Evolutionary conservation across 768 basidiomycete genomes (phyloP).

Genomic region (Leccinum uliginosum): DNA sequence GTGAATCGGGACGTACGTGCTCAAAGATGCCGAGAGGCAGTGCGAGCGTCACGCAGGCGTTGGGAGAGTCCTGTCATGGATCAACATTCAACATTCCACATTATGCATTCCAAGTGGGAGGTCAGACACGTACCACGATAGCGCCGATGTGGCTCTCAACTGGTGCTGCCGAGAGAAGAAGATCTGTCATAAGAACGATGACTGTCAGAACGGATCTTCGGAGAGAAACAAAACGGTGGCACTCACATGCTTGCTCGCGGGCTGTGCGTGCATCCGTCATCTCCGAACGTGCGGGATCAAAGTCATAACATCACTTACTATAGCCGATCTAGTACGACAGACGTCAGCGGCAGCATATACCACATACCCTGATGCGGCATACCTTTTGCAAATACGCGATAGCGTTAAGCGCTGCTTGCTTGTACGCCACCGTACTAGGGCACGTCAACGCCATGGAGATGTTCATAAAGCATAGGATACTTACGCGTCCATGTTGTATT

Average conservation of each 20-base stretch:
- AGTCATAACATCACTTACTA: constrained; percentile 41
- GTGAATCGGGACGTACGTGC: constrained; percentile 38
- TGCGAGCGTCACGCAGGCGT: constrained; percentile 71
- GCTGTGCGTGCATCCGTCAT: constrained; percentile 34
- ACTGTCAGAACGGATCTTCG: neutral
- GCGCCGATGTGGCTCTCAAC: constrained; percentile 69
- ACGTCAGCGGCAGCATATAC: neutral
- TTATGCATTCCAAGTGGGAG: neutral
- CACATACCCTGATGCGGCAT: neutral
- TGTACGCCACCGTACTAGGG: constrained; percentile 66
- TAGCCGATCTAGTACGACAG: constrained; percentile 55
- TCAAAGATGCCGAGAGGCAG: constrained; percentile 79
- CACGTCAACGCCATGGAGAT: neutral
- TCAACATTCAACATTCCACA: neutral
- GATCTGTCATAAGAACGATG: constrained; percentile 36
- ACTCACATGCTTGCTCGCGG: constrained; percentile 70
- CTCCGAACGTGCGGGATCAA: neutral
- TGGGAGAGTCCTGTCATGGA: constrained; percentile 58
- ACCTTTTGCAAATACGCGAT: constrained; percentile 72
- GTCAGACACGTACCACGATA: constrained; percentile 47
- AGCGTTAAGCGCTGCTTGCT: constrained; percentile 73
- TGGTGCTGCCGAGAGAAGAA: constrained; percentile 65
- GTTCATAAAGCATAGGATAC: constrained; percentile 10
- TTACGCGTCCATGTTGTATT: constrained; percentile 76
- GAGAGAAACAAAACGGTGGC: neutral